These are phyloP conservation scores for Yarrowia sp. DNA, from an alignment of 805 yeast species.

Conservation along the genomic window DNA sequence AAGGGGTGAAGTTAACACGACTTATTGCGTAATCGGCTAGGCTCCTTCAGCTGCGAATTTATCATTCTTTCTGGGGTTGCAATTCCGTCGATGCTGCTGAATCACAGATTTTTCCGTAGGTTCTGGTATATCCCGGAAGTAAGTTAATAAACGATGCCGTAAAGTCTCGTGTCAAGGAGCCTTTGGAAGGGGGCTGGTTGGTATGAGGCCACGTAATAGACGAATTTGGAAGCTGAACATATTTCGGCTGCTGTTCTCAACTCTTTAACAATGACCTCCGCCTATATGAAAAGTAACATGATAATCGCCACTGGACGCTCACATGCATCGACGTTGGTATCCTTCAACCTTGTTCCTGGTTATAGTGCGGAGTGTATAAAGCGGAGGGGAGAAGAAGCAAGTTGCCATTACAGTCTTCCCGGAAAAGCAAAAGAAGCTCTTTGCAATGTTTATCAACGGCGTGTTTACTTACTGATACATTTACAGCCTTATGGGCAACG, in stretches of 20 bases:
- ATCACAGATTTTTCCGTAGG: not conserved
- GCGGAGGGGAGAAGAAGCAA: not conserved
- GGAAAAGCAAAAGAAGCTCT: not conserved
- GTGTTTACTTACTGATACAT: not conserved
- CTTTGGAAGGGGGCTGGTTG: not conserved
- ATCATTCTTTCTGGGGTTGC: too few species aligned
- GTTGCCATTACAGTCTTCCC: not conserved
- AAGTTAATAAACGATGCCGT: not conserved
- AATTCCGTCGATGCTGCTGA: too few species aligned
- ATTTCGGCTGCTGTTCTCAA: too few species aligned
- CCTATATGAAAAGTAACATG: not conserved
- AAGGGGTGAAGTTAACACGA: too few species aligned
- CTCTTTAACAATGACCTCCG: too few species aligned
- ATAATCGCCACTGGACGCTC: not conserved
- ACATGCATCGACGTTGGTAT: constrained; percentile 1
- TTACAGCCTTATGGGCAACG: not conserved
- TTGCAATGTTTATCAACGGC: not conserved
- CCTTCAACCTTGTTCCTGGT: not conserved
- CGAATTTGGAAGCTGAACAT: too few species aligned
- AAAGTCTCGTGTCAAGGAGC: constrained; percentile 2
- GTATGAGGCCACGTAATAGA: too few species aligned
- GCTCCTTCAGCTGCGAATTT: too few species aligned
- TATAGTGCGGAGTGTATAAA: not conserved
- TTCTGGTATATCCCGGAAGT: constrained; percentile 11
- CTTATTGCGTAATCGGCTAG: too few species aligned